These are phyloP conservation scores for Arthrobotrys pseudoclavata DNA, from an alignment of 2,329 filamentous ascomycete genomes.

Conservation along the genomic window DNA sequence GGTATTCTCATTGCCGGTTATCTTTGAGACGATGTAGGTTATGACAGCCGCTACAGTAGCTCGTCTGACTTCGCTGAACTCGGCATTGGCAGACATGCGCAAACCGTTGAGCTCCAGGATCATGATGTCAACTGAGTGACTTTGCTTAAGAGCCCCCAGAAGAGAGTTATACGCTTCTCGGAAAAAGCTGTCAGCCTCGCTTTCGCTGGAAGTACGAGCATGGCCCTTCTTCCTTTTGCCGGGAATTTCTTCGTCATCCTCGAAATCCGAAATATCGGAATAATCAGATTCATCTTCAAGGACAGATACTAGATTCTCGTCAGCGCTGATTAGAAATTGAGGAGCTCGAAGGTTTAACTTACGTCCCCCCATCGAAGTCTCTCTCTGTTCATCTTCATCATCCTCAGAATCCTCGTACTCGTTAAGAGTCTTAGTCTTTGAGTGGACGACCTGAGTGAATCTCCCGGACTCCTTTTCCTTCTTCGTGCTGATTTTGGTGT, in stretches of 20 bases:
- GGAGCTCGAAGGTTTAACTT: conserved; percentile 1
- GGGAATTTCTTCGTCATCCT: conserved; percentile 12
- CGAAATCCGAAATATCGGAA: conserved; percentile 43
- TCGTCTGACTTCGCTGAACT: conserved; percentile 86
- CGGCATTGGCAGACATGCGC: conserved; percentile 90
- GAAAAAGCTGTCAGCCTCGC: conserved; percentile 38
- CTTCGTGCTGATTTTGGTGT: conserved; percentile 65
- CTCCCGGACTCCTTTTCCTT: conserved; percentile 61
- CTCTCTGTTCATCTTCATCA: conserved; percentile 65
- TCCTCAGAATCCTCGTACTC: conserved; percentile 75
- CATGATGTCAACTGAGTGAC: conserved; percentile 63
- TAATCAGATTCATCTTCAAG: conserved; percentile 16
- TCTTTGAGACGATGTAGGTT: conserved; percentile 81
- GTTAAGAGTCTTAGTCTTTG: conserved; percentile 62
- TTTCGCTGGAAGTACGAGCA: conserved; percentile 29
- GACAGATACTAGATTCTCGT: conserved; percentile 22
- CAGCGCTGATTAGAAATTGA: neutral
- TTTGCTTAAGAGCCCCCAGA: conserved; percentile 61
- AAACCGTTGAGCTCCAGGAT: conserved; percentile 88
- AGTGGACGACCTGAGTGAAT: conserved; percentile 64
- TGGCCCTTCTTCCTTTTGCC: conserved; percentile 28
- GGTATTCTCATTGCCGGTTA: conserved; percentile 74
- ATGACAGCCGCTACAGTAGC: conserved; percentile 89
- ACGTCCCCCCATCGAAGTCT: conserved; percentile 30
- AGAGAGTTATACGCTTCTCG: conserved; percentile 62